Evolutionary conservation across 805 yeast genomes (phyloP).

Genomic region (Ogataea kodamae): DNA sequence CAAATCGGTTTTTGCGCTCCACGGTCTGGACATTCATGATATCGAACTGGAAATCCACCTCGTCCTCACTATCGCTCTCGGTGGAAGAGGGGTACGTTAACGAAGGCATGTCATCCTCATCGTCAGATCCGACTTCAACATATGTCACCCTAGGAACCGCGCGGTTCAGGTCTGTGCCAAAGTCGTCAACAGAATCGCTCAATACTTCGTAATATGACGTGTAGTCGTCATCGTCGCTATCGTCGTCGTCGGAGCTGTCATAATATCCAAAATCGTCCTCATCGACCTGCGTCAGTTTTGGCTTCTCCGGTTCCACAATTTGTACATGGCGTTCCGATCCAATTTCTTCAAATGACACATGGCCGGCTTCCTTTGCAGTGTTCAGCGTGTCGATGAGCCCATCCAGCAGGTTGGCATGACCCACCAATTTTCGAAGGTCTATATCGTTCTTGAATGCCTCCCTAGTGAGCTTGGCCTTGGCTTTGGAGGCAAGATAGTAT

Average conservation of each 20-base stretch:
- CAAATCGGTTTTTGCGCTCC: too few species aligned
- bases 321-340: slow-evolving; percentile 22
- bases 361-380: slow-evolving; percentile 16
- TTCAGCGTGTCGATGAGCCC: slow-evolving; percentile 52
- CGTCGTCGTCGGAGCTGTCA: slow-evolving; percentile 30
- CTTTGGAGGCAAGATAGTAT: slow-evolving; percentile 60
- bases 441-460: slow-evolving; percentile 60
- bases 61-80: slow-evolving; percentile 25
- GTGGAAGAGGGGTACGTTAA: slow-evolving; percentile 29
- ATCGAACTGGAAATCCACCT: slow-evolving; percentile 2
- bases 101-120: slow-evolving; percentile 23
- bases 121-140: too few species aligned
- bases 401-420: slow-evolving; percentile 71
- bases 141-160: too few species aligned
- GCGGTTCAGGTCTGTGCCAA: too few species aligned
- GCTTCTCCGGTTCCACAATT: slow-evolving; percentile 17
- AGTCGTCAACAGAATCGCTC: slow-evolving; percentile 24
- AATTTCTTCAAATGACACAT: slow-evolving; percentile 8
- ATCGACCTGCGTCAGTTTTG: slow-evolving; percentile 1
- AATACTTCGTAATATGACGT: slow-evolving; percentile 15
- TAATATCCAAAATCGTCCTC: slow-evolving; percentile 15
- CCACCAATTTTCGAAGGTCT: slow-evolving; percentile 53
- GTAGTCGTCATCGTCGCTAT: slow-evolving; percentile 28
- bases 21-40: slow-evolving; percentile 2
- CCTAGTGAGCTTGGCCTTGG: slow-evolving; percentile 57